These are phyloP conservation scores for Acacia crassicarpa DNA, from an alignment of 306 rosid species.

Conservation along the genomic window DNA sequence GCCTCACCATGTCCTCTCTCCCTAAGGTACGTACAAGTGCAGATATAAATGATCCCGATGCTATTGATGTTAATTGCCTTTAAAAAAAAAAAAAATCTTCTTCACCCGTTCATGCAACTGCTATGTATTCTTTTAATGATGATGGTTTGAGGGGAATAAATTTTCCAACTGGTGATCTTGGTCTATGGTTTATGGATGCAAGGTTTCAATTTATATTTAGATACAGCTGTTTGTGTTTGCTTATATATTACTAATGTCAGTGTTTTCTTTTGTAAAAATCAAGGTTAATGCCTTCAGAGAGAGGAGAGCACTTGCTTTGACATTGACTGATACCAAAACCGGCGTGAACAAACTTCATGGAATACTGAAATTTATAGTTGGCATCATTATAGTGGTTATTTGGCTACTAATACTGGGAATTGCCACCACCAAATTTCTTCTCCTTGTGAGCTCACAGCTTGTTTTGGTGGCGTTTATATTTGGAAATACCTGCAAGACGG, in stretches of 20 bases:
- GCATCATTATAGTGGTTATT: slow-evolving; percentile 40
- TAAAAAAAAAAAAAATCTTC: too few species aligned
- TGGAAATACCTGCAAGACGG: slow-evolving; percentile 72
- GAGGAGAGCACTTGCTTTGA: slow-evolving; percentile 68
- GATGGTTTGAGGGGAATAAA: background rate
- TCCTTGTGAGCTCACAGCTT: slow-evolving; percentile 60
- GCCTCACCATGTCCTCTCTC: background rate
- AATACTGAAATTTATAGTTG: slow-evolving; percentile 46
- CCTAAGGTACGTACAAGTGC: background rate
- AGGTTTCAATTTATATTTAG: background rate
- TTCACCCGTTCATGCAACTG: background rate
- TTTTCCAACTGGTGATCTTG: background rate
- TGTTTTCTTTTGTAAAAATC: background rate
- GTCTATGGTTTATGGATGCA: background rate
- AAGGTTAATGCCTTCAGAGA: slow-evolving; percentile 75
- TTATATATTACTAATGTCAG: background rate
- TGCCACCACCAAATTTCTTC: slow-evolving; percentile 48
- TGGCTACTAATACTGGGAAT: slow-evolving; percentile 61
- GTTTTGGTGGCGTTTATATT: slow-evolving; percentile 69
- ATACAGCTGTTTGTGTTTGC: background rate
- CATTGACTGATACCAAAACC: slow-evolving; percentile 69
- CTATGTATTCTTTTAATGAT: background rate
- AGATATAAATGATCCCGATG: background rate
- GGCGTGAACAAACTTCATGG: slow-evolving; percentile 61
- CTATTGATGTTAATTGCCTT: background rate